Conservation (phyloP, 257 asterid species). For the Nicotiana knightiana region DNA sequence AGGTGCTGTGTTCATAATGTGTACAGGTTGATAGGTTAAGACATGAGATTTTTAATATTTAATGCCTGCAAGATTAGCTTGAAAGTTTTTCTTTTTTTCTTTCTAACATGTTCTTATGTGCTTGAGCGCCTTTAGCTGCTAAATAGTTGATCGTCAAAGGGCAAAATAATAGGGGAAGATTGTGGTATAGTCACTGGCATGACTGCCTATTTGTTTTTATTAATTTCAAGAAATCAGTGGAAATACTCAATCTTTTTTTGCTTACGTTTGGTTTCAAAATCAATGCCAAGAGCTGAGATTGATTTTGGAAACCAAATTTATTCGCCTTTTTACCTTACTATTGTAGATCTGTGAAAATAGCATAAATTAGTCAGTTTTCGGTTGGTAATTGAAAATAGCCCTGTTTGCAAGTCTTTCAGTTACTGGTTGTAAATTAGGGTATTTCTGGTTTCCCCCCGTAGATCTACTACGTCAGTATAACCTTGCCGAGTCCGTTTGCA, state of each 20-base stretch:
- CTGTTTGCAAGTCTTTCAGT: no score
- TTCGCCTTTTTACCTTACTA: background rate
- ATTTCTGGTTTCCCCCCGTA: no score
- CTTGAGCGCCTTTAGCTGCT: background rate
- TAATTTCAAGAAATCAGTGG: background rate
- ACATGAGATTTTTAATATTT: background rate
- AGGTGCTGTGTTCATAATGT: slow-evolving; percentile 7
- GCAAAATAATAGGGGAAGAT: background rate
- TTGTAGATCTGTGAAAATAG: background rate
- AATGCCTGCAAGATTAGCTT: background rate
- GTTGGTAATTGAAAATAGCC: no score
- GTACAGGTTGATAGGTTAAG: background rate
- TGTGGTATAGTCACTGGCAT: background rate
- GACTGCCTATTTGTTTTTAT: background rate
- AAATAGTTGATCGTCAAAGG: background rate
- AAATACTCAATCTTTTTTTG: background rate
- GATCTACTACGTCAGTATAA: background rate
- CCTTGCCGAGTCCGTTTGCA: background rate
- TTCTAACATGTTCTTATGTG: background rate
- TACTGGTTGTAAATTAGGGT: no score
- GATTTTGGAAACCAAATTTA: background rate
- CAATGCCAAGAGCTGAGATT: background rate
- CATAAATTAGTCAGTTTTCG: no score
- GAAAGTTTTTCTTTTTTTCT: background rate
- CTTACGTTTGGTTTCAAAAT: background rate